These are phyloP conservation scores for Camillea tinctor DNA, from an alignment of 2,329 filamentous ascomycete species.

Conservation along the genomic window DNA sequence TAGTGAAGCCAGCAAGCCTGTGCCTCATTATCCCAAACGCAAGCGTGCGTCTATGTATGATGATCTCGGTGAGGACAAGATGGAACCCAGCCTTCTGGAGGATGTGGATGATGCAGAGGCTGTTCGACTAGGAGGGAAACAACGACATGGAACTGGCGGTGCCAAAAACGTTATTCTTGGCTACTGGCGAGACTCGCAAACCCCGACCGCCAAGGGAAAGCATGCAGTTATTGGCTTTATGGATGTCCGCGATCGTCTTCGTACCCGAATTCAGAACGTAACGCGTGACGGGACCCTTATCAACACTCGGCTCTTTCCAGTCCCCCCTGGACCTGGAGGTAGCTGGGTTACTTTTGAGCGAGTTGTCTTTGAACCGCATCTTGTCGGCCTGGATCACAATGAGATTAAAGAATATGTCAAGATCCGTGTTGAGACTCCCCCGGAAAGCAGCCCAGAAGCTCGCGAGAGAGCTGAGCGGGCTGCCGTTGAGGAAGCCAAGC, in stretches of 20 bases:
- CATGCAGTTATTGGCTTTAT: slow-evolving; percentile 63
- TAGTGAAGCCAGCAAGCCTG: slow-evolving; percentile 35
- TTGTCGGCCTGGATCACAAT: slow-evolving; percentile 54
- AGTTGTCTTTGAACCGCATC: slow-evolving; percentile 57
- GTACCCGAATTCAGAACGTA: slow-evolving; percentile 55
- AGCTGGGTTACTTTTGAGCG: slow-evolving; percentile 65
- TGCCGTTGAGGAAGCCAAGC: slow-evolving; percentile 48
- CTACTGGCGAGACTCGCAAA: slow-evolving; percentile 59
- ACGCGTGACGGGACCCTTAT: slow-evolving; percentile 49
- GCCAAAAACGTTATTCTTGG: slow-evolving; percentile 53
- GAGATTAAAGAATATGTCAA: slow-evolving; percentile 64
- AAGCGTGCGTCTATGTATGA: slow-evolving; percentile 53
- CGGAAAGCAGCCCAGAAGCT: slow-evolving; percentile 36
- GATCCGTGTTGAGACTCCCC: slow-evolving; percentile 41
- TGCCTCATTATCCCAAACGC: slow-evolving; percentile 51
- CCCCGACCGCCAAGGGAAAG: slow-evolving; percentile 48
- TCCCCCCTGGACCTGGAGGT: slow-evolving; percentile 58
- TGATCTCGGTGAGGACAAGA: slow-evolving; percentile 49
- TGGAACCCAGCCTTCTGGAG: slow-evolving; percentile 36
- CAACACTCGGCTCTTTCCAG: slow-evolving; percentile 40
- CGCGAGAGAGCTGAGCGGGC: slow-evolving; percentile 40
- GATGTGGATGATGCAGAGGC: slow-evolving; percentile 32
- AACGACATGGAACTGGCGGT: slow-evolving; percentile 27
- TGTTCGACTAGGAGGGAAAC: slow-evolving; percentile 25
- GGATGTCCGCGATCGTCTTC: slow-evolving; percentile 58